phyloP scores from a whole-genome alignment of 2,329 filamentous ascomycete genomes.

The Neonectria faginata region DNA sequence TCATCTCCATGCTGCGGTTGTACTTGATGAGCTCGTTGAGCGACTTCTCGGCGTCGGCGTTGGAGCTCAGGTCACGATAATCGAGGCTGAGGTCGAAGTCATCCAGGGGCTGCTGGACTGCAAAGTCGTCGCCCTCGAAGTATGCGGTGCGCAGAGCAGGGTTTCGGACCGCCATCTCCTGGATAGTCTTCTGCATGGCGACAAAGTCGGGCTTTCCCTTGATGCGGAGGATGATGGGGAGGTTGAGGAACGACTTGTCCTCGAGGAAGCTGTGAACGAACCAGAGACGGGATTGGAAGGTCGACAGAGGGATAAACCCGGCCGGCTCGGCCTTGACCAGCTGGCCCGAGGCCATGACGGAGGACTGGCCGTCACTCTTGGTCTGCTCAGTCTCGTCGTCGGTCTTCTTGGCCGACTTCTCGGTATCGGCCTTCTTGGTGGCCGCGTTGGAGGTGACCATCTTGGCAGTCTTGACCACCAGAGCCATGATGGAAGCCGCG shows the following conservation, averaged over 20 bases:
- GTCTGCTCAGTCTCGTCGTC: slow-evolving; percentile 20
- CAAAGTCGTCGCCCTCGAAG: slow-evolving; percentile 41
- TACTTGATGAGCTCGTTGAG: slow-evolving; percentile 35
- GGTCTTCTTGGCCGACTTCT: slow-evolving; percentile 34
- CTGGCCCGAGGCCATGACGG: slow-evolving; percentile 40
- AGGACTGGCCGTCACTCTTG: slow-evolving; percentile 23
- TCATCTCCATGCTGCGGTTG: slow-evolving; percentile 41
- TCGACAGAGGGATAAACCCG: slow-evolving; percentile 38
- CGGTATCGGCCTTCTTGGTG: slow-evolving; percentile 29
- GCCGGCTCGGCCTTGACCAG: slow-evolving; percentile 29
- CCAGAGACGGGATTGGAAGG: slow-evolving; percentile 44
- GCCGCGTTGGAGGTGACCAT: slow-evolving; percentile 33
- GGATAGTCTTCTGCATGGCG: slow-evolving; percentile 33
- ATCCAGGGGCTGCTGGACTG: slow-evolving; percentile 38
- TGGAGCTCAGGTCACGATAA: slow-evolving; percentile 33
- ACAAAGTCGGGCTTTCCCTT: slow-evolving; percentile 38
- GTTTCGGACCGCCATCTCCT: slow-evolving; percentile 40
- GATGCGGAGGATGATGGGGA: slow-evolving; percentile 40
- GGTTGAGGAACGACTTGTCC: slow-evolving; percentile 42
- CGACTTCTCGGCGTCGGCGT: slow-evolving; percentile 24
- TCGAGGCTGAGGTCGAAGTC: slow-evolving; percentile 39
- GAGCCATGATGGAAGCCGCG: slow-evolving; percentile 36
- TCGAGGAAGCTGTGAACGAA: slow-evolving; percentile 44
- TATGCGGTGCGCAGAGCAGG: slow-evolving; percentile 39
- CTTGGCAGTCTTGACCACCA: slow-evolving; percentile 39